Conservation (phyloP, 2,329 filamentous ascomycete genomes). For the Hypoxylon sp. region DNA sequence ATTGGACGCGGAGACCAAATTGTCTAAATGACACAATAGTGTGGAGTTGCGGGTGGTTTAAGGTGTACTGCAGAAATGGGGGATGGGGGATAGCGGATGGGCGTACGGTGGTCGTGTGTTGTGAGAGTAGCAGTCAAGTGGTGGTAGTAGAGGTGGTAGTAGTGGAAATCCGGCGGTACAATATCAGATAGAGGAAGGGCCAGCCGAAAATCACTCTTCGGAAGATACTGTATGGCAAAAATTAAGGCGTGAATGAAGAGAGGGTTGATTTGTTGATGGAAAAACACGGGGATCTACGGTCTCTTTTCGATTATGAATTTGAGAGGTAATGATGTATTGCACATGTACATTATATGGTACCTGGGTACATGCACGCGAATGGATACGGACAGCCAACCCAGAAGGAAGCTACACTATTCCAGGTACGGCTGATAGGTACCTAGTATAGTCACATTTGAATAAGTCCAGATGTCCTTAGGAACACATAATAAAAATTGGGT, state of each 20-base stretch:
- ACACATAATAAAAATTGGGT: slow-evolving; percentile 13
- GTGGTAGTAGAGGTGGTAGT: background rate
- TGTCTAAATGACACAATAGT: slow-evolving; percentile 48
- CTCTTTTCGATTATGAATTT: slow-evolving; percentile 21
- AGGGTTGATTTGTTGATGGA: slow-evolving; percentile 38
- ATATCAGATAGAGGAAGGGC: slow-evolving; percentile 36
- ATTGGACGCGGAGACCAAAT: slow-evolving; percentile 45
- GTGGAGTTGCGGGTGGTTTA: slow-evolving; percentile 40
- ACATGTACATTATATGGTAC: slow-evolving; percentile 2
- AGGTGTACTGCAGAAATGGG: slow-evolving; percentile 41
- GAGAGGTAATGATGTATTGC: slow-evolving; percentile 35
- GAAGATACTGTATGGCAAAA: slow-evolving; percentile 13
- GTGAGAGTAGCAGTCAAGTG: background rate
- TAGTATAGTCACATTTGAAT: slow-evolving; percentile 4
- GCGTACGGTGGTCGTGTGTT: background rate
- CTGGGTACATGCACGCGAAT: slow-evolving; percentile 7
- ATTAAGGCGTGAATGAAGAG: slow-evolving; percentile 31
- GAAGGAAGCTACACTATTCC: slow-evolving; percentile 19
- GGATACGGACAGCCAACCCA: slow-evolving; percentile 7
- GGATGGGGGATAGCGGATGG: slow-evolving; percentile 2
- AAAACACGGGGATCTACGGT: slow-evolving; percentile 34
- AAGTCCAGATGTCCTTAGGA: slow-evolving; percentile 1
- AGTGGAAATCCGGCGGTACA: slow-evolving; percentile 10
- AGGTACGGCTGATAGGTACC: slow-evolving; percentile 1
- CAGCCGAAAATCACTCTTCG: slow-evolving; percentile 30